Conservation (phyloP, 2,329 filamentous ascomycete species). For the Plenodomus lindquistii region DNA sequence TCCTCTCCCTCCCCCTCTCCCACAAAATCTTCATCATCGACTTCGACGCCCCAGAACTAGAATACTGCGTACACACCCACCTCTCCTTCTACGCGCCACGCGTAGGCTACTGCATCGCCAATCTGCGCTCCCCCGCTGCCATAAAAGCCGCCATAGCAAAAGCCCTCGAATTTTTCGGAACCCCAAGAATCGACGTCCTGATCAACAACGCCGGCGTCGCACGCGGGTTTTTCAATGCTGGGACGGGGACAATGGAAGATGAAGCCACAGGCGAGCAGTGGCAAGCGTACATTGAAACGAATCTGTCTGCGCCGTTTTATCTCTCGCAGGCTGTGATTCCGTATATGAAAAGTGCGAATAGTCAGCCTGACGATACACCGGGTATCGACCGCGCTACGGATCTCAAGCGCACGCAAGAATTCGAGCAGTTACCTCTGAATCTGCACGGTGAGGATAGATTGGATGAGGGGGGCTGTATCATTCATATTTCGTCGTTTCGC, state of each 20-base stretch:
- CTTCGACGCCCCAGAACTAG: constrained; percentile 46
- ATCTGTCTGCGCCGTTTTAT: constrained; percentile 26
- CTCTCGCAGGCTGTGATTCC: constrained; percentile 27
- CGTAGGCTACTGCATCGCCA: constrained; percentile 31
- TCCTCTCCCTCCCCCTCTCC: constrained; percentile 40
- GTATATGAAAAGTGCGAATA: constrained; percentile 25
- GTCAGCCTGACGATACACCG: constrained; percentile 12
- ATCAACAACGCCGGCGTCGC: constrained; percentile 38
- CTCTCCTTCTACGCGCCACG: constrained; percentile 37
- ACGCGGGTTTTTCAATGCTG: constrained; percentile 26
- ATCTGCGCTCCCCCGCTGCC: constrained; percentile 42
- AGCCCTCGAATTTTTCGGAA: constrained; percentile 45
- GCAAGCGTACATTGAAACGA: constrained; percentile 27
- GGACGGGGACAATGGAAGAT: constrained; percentile 30
- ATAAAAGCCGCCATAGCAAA: constrained; percentile 38
- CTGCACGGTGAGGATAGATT: constrained; percentile 25
- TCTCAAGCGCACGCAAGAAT: constrained; percentile 24
- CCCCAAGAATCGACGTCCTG: constrained; percentile 28
- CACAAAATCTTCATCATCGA: constrained; percentile 52
- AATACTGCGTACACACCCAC: constrained; percentile 29
- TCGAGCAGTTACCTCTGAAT: constrained; percentile 20
- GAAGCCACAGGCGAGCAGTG: constrained; percentile 25
- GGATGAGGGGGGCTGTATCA: constrained; percentile 34
- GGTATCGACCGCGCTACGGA: constrained; percentile 20
- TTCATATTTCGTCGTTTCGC: constrained; percentile 56